phyloP scores from a whole-genome alignment of 2,329 filamentous ascomycete genomes.

The Colletotrichum limetticola region DNA sequence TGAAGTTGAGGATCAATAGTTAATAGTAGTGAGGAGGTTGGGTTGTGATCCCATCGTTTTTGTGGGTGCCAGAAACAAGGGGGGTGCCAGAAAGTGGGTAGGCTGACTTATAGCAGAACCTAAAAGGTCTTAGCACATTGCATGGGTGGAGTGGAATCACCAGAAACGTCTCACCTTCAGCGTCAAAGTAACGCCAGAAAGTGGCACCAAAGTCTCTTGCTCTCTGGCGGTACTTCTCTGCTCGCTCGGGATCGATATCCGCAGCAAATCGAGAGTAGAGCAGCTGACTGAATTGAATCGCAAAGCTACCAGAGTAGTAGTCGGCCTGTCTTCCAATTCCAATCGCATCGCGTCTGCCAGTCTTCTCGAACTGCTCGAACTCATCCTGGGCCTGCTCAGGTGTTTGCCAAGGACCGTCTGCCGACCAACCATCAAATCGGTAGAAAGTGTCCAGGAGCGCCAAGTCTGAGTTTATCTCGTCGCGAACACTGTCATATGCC shows the following conservation, averaged over 20 bases:
- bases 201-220: slow-evolving; percentile 52
- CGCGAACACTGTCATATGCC: slow-evolving; percentile 44
- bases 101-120: slow-evolving; percentile 60
- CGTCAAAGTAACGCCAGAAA: slow-evolving; percentile 61
- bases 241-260: slow-evolving; percentile 52
- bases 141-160: fast-evolving
- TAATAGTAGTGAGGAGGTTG: too few species aligned
- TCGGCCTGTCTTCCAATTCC: slow-evolving; percentile 53
- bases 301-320: slow-evolving; percentile 65
- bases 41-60: too few species aligned
- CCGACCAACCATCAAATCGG: slow-evolving; percentile 57
- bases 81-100: too few species aligned
- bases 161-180: slow-evolving; percentile 45
- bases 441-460: slow-evolving; percentile 57
- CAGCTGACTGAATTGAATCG: slow-evolving; percentile 62
- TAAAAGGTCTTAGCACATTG: slow-evolving; percentile 37
- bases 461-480: slow-evolving; percentile 53
- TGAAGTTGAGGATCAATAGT: too few species aligned
- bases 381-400: slow-evolving; percentile 36
- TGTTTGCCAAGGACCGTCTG: slow-evolving; percentile 55
- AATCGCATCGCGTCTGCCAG: slow-evolving; percentile 38
- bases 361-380: slow-evolving; percentile 24
- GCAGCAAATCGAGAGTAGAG: slow-evolving; percentile 55
- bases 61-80: too few species aligned
- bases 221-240: slow-evolving; percentile 47